Base-by-base conservation (phyloP, 2,329 filamentous ascomycete genomes). In the Coniella vitis region DNA sequence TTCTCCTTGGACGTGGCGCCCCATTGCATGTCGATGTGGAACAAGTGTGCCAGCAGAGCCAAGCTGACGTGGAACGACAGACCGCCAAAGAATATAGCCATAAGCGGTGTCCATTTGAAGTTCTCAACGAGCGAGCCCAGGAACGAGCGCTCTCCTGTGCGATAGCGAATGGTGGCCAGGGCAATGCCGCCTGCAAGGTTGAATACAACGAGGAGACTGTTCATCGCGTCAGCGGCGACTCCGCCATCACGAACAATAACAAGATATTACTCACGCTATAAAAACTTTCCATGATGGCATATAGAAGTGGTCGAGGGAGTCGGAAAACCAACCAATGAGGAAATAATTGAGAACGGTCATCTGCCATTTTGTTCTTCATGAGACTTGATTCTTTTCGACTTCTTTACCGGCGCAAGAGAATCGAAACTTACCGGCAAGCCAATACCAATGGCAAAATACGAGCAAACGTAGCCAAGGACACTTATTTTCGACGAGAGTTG, bases 301-400 rank as follows among this genome's bases (percentile, higher is more conserved):
- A 62, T 86, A 86, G 66, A 78, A 82, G 54, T 82, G 75, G 57
- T 83, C 81, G 34, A 84, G 66, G 43, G 78, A 70, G 38, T 82
- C 83, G 56, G 83, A 81, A 68, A 78, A 85, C 78, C 82, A 86
- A 29, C 84, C 85, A 43, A 87, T 72, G 35, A 86, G 65, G 63
- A 87, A 79, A 65, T 88, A 89, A 65, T 88, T 89, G 50, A 78
- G 65, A 1, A 83, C 59, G 0, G 83, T 85, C 42, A 87, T 69
- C n/a, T n/a, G n/a, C n/a, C n/a, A n/a, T n/a, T n/a, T n/a, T n/a
- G n/a, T n/a, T n/a, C n/a, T n/a, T n/a, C n/a, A n/a, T n/a, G n/a
- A n/a, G n/a, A n/a, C n/a, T n/a, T n/a, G n/a, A n/a, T n/a, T n/a
- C n/a, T n/a, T n/a, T n/a, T n/a, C n/a, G n/a, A n/a, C n/a, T n/a